Base-by-base conservation (phyloP, 805 yeast genomes). In the Starmerella sp. region DNA sequence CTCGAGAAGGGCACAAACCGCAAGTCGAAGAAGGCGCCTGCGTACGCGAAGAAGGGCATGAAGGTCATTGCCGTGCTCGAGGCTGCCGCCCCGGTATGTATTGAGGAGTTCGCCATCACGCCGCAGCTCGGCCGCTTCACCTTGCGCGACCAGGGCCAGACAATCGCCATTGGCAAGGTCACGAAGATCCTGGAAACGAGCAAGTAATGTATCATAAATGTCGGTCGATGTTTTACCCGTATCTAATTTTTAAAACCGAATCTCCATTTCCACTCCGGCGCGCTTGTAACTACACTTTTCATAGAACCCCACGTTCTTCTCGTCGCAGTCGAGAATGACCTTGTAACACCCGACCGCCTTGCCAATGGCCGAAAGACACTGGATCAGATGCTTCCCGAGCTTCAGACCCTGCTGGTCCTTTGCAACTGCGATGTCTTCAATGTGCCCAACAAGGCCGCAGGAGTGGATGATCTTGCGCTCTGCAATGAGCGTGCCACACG, bases 21-120 rank as follows among this genome's bases (percentile, higher is more conserved):
- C 76, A 86, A 82, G 72, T 86, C 96, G 58, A 93, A 89, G 79
- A 89, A 86, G 71, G 86, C 98, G 36, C 98, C 98, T 58, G 95
- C 97, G 51, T 93, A 89, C 71, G 99, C 97, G 60, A 93, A 91
- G 74, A 86, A 87, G 79, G 98, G 98, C 66, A 91, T 91, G 97
- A 91, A 88, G 82, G 81, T 93, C 64, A 90, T 93, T 69, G 98
- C 97, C 36, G 80, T 84, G 45, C 76, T 93, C 66, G 96, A 90
- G 74, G 76, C 89, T 15, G 75, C 81, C 47, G 89, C 82, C 63
- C 91, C 96, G 29, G 86, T 93, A 39, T 93, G 97, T 76, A 83
- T 91, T 52, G 99, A 93, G 75, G 83, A 95, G 47, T 93, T 84
- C 70, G 82, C 77, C 63, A 95, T 87, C 68, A 87, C 90, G 69